phyloP scores from a whole-genome alignment of 306 rosid genomes.

The Echinosophora koreensis region DNA sequence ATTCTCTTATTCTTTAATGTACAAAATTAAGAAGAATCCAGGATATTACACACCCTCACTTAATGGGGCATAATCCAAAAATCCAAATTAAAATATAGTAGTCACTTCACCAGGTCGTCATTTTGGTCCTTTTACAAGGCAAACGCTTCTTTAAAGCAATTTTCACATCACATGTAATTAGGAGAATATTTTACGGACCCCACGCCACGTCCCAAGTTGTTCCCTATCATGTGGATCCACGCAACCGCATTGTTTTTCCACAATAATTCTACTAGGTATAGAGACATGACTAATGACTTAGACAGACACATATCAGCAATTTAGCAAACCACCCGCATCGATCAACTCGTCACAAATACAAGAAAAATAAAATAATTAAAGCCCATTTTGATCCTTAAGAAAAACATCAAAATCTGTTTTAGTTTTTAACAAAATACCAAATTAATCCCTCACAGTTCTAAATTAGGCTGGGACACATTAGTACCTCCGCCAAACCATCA shows the following conservation, averaged over 20 bases:
- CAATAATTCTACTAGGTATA: neutral
- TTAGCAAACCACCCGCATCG: constrained; percentile 25
- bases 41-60: neutral
- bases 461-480: too few species aligned
- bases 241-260: too few species aligned
- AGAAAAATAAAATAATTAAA: too few species aligned
- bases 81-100: neutral
- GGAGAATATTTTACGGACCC: neutral
- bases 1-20: constrained; percentile 2
- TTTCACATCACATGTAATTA: neutral
- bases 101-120: constrained; percentile 5
- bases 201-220: constrained; percentile 15
- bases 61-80: neutral
- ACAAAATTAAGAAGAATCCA: constrained; percentile 22
- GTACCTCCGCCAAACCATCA: too few species aligned
- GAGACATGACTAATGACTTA: neutral
- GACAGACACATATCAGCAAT: constrained; percentile 27
- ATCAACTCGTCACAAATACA: neutral
- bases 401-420: too few species aligned
- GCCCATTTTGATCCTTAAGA: too few species aligned
- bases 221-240: constrained; percentile 39
- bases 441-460: too few species aligned
- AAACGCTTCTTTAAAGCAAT: neutral
- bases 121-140: neutral
- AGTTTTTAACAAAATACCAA: too few species aligned